Base-by-base conservation (phyloP, 2,329 filamentous ascomycete genomes). In the Diplodia corticola region DNA sequence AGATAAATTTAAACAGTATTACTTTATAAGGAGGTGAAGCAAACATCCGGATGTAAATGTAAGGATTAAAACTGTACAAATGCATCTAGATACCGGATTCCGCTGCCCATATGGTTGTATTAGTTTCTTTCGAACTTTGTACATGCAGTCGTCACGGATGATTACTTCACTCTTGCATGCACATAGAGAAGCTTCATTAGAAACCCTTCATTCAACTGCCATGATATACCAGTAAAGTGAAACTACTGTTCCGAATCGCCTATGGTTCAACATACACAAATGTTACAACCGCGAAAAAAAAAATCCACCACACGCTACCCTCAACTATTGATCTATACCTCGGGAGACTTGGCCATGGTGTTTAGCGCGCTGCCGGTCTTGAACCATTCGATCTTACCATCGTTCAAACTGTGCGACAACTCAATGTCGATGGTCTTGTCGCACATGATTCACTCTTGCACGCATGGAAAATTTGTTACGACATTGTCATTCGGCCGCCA, bases 321-420 rank as follows among this genome's bases (percentile, higher is more conserved):
- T 46, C 46, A 54, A 33, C 22, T 35, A 17, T 24, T 46, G 13
- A 15, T 67, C 65, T 54, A 50, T 59, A 33, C 44, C 33, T 74
- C 73, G n/a, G 67, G 65, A 35, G 73, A 68, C 88, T 95, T 96
- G 72, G 94, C 93, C 94, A 99, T 99, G 74, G 93, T 97, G 89
- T 99, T 99, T 72, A 99, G 86, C 65, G 95, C 95, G 76, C 90
- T 93, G 72, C 95, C 95, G 80, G 98, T 96, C 87, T 93, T 93
- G 88, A 99, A 99, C 95, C 95, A 99, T 84, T 97, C 91, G 70
- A 99, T 90, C 85, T 99, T 95, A 73, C 91, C 88, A 80, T 92
- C 92, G 86, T 99, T 99, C 89, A 97, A 99, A 71, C 95, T 99
- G 85, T 99, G 95, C 72, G 86, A 86, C 73, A 99, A 89, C 82